A percentile compares a stretch with the other conserved stretches of the same genome.
phyloP scores from a whole-genome alignment of 2,329 filamentous ascomycete genomes.

The Aspergillus fumigatiaffinis region DNA sequence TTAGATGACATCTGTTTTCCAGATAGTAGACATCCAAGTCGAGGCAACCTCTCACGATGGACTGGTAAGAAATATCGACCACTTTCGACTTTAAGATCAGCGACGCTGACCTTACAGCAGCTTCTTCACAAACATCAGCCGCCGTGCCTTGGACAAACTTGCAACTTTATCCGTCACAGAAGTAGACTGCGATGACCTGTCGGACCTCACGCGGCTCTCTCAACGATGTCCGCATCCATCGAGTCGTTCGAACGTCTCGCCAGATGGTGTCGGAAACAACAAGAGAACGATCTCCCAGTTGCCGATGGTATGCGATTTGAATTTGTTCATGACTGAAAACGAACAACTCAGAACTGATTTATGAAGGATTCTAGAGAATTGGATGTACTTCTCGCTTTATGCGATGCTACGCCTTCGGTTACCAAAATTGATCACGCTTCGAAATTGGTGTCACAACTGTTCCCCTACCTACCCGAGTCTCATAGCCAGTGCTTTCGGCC shows the following conservation, averaged over 20 bases:
- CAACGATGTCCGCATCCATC: slow-evolving; percentile 25
- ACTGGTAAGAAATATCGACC: slow-evolving; percentile 23
- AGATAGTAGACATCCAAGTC: background rate
- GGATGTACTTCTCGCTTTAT: slow-evolving; percentile 85
- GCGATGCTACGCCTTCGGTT: slow-evolving; percentile 78
- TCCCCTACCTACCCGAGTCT: slow-evolving; percentile 80
- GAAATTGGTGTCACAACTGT: slow-evolving; percentile 72
- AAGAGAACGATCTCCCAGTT: slow-evolving; percentile 36
- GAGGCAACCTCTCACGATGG: slow-evolving; percentile 18
- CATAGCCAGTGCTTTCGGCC: slow-evolving; percentile 72
- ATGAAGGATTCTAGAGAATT: slow-evolving; percentile 78
- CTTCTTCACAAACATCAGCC: slow-evolving; percentile 33
- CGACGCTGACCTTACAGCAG: slow-evolving; percentile 19
- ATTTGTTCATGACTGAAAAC: background rate
- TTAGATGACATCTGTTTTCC: background rate
- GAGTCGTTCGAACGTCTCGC: slow-evolving; percentile 23
- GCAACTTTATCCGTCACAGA: slow-evolving; percentile 39
- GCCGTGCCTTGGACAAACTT: slow-evolving; percentile 43
- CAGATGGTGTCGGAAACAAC: slow-evolving; percentile 35
- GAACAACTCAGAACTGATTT: slow-evolving; percentile 17
- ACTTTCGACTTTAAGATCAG: background rate
- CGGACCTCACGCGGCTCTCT: slow-evolving; percentile 35
- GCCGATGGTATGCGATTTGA: slow-evolving; percentile 33
- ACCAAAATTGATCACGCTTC: slow-evolving; percentile 68
- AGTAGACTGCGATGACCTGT: slow-evolving; percentile 23